Evolutionary conservation across 2,329 filamentous ascomycete species (phyloP).

Genomic region (Cytospora mali): DNA sequence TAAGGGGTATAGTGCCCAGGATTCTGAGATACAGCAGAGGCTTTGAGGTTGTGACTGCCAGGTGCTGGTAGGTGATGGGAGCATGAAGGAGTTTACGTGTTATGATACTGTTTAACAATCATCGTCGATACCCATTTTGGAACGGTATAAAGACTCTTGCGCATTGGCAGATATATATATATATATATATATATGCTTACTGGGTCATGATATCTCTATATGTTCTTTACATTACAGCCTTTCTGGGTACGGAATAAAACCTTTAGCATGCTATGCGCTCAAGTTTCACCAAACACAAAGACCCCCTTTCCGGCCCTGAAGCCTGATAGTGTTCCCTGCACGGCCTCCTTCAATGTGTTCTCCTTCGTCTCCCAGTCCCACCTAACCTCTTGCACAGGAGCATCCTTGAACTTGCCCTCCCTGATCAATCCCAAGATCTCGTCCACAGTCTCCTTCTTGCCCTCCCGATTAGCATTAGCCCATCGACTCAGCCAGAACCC

Average conservation of each 20-base stretch:
- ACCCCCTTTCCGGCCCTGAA: slow-evolving; percentile 88
- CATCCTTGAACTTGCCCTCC: slow-evolving; percentile 77
- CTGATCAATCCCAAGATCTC: slow-evolving; percentile 79
- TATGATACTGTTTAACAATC: slow-evolving; percentile 7
- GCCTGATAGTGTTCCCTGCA: slow-evolving; percentile 81
- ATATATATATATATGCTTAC: not conserved
- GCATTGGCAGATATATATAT: not conserved
- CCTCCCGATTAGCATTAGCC: slow-evolving; percentile 73
- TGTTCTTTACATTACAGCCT: too few relatives aligned
- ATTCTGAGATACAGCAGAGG: not conserved
- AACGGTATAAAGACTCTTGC: not conserved
- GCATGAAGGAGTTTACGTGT: not conserved
- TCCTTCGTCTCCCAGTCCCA: slow-evolving; percentile 85
- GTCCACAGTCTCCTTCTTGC: slow-evolving; percentile 79
- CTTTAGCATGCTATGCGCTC: slow-evolving; percentile 18
- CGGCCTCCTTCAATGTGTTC: slow-evolving; percentile 68
- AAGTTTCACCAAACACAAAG: slow-evolving; percentile 74
- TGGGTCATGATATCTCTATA: not conserved
- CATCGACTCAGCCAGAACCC: slow-evolving; percentile 96
- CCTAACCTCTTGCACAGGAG: slow-evolving; percentile 76
- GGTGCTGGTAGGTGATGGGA: not conserved
- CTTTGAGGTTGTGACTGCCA: not conserved
- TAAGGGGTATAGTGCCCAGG: slow-evolving; percentile 38
- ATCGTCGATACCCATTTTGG: slow-evolving; percentile 10
- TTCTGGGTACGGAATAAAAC: not conserved